Percentiles rank a stretch among this genome's conserved stretches.
Evolutionary conservation across 345 rosid genomes (phyloP).

Genomic region (Eucalyptus cladocalyx): DNA sequence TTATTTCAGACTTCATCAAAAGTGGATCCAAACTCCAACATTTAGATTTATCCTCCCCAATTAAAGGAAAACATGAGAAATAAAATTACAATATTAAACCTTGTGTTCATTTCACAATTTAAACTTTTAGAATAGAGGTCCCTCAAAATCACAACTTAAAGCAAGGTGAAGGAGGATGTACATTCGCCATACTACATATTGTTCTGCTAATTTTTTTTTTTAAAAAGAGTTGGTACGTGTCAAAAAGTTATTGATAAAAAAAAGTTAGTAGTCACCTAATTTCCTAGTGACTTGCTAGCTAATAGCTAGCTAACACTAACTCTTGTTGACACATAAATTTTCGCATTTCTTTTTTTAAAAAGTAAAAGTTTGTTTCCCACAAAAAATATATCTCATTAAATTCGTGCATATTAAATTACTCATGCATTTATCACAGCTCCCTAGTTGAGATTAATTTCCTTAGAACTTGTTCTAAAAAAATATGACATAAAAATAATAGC

Average conservation of each 20-base stretch:
- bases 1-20: neutral
- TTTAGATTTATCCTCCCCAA: neutral
- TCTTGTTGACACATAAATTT: neutral
- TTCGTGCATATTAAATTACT: no score
- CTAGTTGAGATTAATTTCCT: no score
- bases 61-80: neutral
- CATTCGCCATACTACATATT: neutral
- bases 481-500: no score
- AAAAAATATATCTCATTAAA: no score
- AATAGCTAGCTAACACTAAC: neutral
- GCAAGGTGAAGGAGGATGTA: neutral
- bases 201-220: neutral
- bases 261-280: neutral
- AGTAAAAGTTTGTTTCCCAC: no score
- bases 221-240: neutral
- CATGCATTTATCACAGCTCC: no score
- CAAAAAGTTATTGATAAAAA: neutral
- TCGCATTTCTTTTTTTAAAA: no score
- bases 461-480: no score
- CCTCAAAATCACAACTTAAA: neutral
- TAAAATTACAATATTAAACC: neutral
- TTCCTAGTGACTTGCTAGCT: neutral
- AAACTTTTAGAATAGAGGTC: no score
- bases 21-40: neutral
- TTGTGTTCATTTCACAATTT: no score